Percentiles rank a stretch among this genome's conserved stretches.
Evolutionary conservation across 805 yeast genomes (phyloP).

Genomic region (Teunomyces pallodes): DNA sequence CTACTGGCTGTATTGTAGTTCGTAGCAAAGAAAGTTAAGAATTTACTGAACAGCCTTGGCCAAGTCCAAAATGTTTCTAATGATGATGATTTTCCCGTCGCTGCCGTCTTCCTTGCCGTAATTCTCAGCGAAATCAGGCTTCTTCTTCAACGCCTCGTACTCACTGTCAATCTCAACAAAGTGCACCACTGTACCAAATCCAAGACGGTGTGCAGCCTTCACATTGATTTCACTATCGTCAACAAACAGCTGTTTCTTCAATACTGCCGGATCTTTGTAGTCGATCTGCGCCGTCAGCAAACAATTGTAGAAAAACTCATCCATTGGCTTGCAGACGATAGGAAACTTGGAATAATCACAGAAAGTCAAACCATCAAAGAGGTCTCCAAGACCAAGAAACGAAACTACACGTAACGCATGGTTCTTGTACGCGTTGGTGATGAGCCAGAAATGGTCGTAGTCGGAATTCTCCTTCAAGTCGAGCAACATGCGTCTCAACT

Average conservation of each 20-base stretch:
- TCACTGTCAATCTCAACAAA: conserved; percentile 70
- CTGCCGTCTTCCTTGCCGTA: conserved; percentile 33
- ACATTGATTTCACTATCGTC: conserved; percentile 87
- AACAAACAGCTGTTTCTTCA: conserved; percentile 61
- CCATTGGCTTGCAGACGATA: conserved; percentile 88
- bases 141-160: conserved; percentile 28
- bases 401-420: conserved; percentile 82
- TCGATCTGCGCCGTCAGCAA: conserved; percentile 60
- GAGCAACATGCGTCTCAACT: conserved; percentile 51
- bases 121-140: conserved; percentile 29
- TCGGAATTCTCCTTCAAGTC: conserved; percentile 42
- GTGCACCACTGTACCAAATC: conserved; percentile 72
- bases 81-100: conserved; percentile 42
- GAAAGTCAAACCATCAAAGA: conserved; percentile 90
- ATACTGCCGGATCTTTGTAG: conserved; percentile 26
- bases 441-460: conserved; percentile 80
- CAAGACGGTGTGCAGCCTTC: conserved; percentile 65
- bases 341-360: conserved; percentile 79
- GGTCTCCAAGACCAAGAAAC: conserved; percentile 83
- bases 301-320: conserved; percentile 61
- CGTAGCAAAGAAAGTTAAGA: too few species aligned
- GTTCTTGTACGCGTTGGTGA: conserved; percentile 90
- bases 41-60: conserved; percentile 5
- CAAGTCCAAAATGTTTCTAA: conserved; percentile 58
- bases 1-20: too few species aligned